Base-by-base conservation (phyloP, 495 filamentous ascomycete genomes). In the Hyaloscypha hepaticicola region DNA sequence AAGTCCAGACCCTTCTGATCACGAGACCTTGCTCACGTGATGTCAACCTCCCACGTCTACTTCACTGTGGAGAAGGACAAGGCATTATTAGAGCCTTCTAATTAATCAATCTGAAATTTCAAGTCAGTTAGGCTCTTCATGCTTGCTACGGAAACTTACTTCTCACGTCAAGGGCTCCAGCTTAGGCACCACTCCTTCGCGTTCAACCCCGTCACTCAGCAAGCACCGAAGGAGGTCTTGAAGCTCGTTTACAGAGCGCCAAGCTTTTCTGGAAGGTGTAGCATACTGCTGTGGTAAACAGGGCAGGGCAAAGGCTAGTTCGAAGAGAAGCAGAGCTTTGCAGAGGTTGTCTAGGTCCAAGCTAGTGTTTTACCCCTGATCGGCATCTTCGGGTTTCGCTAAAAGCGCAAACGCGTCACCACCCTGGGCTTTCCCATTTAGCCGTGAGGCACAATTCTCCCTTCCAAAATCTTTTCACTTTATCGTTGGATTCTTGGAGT, bases 341-440 rank as follows among this genome's bases (percentile, higher is more conserved):
- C 12, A 19, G 11, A 45, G 14, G 38, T n/a, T 45, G 38, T 45
- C 38, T 45, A 14, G 38, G 19, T 45, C 38, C 12, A 9, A 19
- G 19, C 38, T 45, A 9, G 38, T 45, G 19, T 45, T 19, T 16
- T 25, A 53, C 50, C 50, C 50, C 50, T 53, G 50, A 53, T 25
- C 50, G 50, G n/a, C 22, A 53, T 53, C 50, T 53, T 53, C 50
- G 50, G 48, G 22, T 21, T 21, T 28, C 57, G 31, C 53, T 45
- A 16, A 33, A 33, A 16, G 9, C 19, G 4, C 38, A 16, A 45
- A 45, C 38, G 16, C 38, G 38, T 45, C 38, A 45, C 0, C 38
- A 45, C 14, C 9, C 38, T 3, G 38, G 38, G 19, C 4, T 11
- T 19, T 45, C 4, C 4, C 9, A 45, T 14, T 45, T 14, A 45